Evolutionary conservation across 345 rosid species (phyloP).

Genomic region (Camelina neglecta): DNA sequence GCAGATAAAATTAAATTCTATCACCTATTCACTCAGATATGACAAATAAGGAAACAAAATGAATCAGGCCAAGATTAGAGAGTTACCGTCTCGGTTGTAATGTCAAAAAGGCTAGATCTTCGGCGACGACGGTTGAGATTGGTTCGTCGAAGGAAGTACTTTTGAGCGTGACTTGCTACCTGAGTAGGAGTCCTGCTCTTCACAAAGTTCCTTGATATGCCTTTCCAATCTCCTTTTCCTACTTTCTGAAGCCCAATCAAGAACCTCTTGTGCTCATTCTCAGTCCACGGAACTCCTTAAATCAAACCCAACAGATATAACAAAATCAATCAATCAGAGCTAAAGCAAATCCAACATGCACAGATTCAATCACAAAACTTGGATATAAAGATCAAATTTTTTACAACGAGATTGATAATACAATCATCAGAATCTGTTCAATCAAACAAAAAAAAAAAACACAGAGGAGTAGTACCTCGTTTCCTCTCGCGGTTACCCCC

Average conservation of each 20-base stretch:
- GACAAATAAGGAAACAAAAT: background rate
- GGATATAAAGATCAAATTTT: background rate
- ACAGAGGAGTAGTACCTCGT: constrained; percentile 60
- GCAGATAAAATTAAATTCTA: constrained; percentile 13
- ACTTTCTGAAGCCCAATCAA: constrained; percentile 84
- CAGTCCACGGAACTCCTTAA: constrained; percentile 97
- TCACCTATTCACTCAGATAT: background rate
- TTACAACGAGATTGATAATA: background rate
- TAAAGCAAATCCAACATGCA: constrained; percentile 31
- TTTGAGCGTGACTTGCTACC: constrained; percentile 99
- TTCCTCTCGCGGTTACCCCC: constrained; percentile 69
- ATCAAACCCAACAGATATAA: background rate
- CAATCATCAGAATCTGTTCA: background rate
- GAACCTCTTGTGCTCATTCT: constrained; percentile 92
- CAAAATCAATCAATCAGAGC: background rate
- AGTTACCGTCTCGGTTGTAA: constrained; percentile 84
- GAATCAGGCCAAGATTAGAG: background rate
- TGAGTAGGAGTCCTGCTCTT: constrained; percentile 95
- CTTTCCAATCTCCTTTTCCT: constrained; percentile 98
- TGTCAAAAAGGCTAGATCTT: constrained; percentile 93
- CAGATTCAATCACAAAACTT: constrained; percentile 24
- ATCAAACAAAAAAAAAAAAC: background rate
- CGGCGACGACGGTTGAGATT: constrained; percentile 92
- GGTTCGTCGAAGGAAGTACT: constrained; percentile 80
- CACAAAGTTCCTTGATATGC: constrained; percentile 87